These are phyloP conservation scores for Penicillium sp. DNA, from an alignment of 2,329 filamentous ascomycete species.

Conservation along the genomic window DNA sequence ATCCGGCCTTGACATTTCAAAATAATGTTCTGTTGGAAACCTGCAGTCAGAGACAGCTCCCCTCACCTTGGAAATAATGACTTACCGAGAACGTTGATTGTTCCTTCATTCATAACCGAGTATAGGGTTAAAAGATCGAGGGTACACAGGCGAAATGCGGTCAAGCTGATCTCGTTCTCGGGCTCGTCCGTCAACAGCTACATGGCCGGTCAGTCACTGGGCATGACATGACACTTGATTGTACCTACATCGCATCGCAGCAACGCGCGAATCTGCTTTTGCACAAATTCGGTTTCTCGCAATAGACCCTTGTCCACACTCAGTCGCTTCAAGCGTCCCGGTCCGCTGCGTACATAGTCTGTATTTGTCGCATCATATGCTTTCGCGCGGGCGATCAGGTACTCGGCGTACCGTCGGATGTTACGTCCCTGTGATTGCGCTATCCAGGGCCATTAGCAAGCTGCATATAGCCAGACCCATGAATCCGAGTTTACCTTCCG, in stretches of 20 bases:
- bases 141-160: conserved; percentile 84
- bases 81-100: conserved; percentile 91
- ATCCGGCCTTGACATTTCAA: conserved; percentile 93
- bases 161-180: conserved; percentile 94
- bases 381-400: conserved; percentile 73
- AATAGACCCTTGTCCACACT: conserved; percentile 87
- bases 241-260: conserved; percentile 78
- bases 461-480: conserved; percentile 1
- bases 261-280: conserved; percentile 77
- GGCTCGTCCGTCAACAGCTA: conserved; percentile 80
- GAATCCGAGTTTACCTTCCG: conserved; percentile 61
- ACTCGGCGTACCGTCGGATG: conserved; percentile 84
- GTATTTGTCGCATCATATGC: conserved; percentile 78
- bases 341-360: conserved; percentile 81
- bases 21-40: conserved; percentile 71
- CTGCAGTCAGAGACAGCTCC: conserved; percentile 9
- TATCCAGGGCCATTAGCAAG: conserved; percentile 44
- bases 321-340: conserved; percentile 75
- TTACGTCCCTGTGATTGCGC: conserved; percentile 93
- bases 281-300: conserved; percentile 84
- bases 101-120: conserved; percentile 91
- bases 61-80: neutral
- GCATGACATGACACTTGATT: neutral
- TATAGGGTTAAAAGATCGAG: conserved; percentile 85
- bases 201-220: conserved; percentile 7